Evolutionary conservation across 257 asterid genomes (phyloP).

Genomic region (Solanum chiquidenum): DNA sequence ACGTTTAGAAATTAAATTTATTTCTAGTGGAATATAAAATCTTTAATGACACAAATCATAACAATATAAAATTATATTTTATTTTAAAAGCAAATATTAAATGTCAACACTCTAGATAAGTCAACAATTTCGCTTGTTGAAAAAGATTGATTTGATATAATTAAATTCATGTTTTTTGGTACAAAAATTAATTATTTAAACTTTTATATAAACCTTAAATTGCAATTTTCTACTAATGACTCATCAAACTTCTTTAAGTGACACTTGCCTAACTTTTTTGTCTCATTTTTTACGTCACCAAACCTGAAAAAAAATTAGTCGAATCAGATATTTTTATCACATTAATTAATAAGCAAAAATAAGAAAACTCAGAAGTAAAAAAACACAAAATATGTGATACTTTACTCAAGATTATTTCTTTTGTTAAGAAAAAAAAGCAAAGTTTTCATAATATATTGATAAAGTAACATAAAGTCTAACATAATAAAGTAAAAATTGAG

Average conservation of each 20-base stretch:
- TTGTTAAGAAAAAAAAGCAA: rapidly evolving
- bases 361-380: background rate
- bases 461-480: background rate
- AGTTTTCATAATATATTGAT: background rate
- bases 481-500: background rate
- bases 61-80: no score
- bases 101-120: background rate
- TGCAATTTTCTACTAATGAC: background rate
- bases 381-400: background rate
- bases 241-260: background rate
- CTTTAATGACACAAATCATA: no score
- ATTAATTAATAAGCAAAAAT: background rate
- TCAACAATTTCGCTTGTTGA: background rate
- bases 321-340: rapidly evolving
- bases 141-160: background rate
- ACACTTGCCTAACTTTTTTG: background rate
- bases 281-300: background rate
- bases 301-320: background rate
- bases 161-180: background rate
- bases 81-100: background rate
- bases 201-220: background rate
- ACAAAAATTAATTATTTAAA: background rate
- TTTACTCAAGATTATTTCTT: background rate
- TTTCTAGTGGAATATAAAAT: no score
- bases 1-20: no score